These are phyloP conservation scores for Hanseniaspora uvarum DNA, from an alignment of 1,139 yeast species.

Conservation along the genomic window DNA sequence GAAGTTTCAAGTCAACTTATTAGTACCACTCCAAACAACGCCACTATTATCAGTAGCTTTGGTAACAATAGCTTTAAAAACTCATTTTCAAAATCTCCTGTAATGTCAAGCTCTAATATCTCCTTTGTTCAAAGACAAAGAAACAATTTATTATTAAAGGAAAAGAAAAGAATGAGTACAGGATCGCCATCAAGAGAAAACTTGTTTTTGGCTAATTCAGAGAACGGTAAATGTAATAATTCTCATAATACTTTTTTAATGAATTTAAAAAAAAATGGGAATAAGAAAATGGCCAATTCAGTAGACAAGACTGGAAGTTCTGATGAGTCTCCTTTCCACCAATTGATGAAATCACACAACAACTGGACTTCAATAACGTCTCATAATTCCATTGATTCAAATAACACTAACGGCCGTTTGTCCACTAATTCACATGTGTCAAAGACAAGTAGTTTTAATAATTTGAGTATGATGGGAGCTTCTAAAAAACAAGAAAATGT, in stretches of 20 bases:
- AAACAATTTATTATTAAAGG: not conserved
- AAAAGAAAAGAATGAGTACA: not conserved
- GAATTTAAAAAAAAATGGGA: slow-evolving; percentile 4
- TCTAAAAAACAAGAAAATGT: not conserved
- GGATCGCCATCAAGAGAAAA: not conserved
- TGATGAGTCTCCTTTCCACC: slow-evolving; percentile 5
- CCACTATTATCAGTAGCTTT: slow-evolving; percentile 12
- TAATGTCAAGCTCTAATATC: not conserved
- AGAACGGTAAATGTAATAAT: not conserved
- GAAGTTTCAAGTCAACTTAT: slow-evolving; percentile 14
- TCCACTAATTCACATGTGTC: not conserved
- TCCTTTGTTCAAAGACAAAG: slow-evolving; percentile 3
- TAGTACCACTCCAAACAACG: not conserved
- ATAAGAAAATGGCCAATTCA: not conserved
- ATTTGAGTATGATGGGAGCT: not conserved
- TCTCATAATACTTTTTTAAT: slow-evolving; percentile 11
- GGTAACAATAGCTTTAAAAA: slow-evolving; percentile 13
- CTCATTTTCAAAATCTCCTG: slow-evolving; percentile 1
- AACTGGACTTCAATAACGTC: slow-evolving; percentile 15
- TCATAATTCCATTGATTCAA: slow-evolving; percentile 4
- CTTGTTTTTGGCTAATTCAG: not conserved
- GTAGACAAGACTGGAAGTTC: not conserved
- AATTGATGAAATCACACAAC: slow-evolving; percentile 10
- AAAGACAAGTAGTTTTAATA: not conserved
- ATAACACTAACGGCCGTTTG: not conserved